A percentile compares a stretch with the other conserved stretches of the same genome.
Evolutionary conservation across 257 asterid genomes (phyloP).

Genomic region (Plectranthus barbatus): DNA sequence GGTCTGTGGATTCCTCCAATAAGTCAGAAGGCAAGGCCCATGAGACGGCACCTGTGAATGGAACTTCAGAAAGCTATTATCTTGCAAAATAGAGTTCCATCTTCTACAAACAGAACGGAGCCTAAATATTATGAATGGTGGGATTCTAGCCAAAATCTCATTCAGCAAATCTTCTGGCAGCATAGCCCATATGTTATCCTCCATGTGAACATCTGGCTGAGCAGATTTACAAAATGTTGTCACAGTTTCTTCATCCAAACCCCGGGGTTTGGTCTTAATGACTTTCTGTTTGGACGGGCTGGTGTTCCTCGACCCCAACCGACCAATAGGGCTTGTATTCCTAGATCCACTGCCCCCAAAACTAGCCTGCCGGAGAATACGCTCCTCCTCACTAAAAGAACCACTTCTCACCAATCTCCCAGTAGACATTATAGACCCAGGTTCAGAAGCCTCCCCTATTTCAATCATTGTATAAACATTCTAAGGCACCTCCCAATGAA

Average conservation of each 20-base stretch:
- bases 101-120: constrained; percentile 94
- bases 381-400: constrained; percentile 54
- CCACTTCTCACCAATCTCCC: constrained; percentile 41
- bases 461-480: constrained; percentile 6
- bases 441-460: constrained; percentile 47
- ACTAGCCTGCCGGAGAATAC: constrained; percentile 45
- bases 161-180: constrained; percentile 87
- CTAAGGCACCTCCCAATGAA: neutral
- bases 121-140: constrained; percentile 88
- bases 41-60: constrained; percentile 96
- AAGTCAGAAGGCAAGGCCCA: constrained; percentile 94
- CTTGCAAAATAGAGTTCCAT: constrained; percentile 91
- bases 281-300: constrained; percentile 86
- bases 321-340: constrained; percentile 79
- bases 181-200: constrained; percentile 94
- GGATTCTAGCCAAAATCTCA: constrained; percentile 89
- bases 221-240: constrained; percentile 51
- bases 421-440: constrained; percentile 37
- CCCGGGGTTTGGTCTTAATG: constrained; percentile 84
- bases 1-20: constrained; percentile 76
- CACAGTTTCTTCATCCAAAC: constrained; percentile 89
- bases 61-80: constrained; percentile 74
- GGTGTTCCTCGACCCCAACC: constrained; percentile 79
- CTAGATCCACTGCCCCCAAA: constrained; percentile 64
- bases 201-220: constrained; percentile 91